Percentiles rank a stretch among this genome's conserved stretches.
phyloP scores from a whole-genome alignment of 768 basidiomycete genomes.

The Ramaria rubella region DNA sequence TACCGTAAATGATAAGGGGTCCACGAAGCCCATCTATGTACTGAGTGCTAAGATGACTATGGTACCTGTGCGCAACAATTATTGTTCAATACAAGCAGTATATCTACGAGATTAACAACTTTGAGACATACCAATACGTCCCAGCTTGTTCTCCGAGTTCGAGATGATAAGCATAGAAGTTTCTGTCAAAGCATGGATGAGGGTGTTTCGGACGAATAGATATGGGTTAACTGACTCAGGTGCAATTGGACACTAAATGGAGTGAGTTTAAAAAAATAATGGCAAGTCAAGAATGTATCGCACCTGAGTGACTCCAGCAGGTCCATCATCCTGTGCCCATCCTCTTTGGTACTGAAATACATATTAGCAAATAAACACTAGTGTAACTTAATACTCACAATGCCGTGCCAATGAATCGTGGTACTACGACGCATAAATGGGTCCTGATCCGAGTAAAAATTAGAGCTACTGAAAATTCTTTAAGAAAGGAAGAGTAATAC shows the following conservation, averaged over 20 bases:
- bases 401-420: slow-evolving; percentile 10
- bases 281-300: not conserved
- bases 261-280: not conserved
- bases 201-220: not conserved
- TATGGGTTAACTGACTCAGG: not conserved
- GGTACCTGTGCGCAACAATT: slow-evolving; percentile 5
- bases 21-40: slow-evolving; percentile 16
- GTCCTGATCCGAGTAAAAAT: not conserved
- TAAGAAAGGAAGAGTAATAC: not conserved
- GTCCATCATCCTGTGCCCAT: slow-evolving; percentile 5
- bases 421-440: slow-evolving; percentile 10
- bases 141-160: slow-evolving; percentile 9
- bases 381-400: not conserved
- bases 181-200: not conserved
- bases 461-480: not conserved
- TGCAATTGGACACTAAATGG: slow-evolving; percentile 7
- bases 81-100: not conserved
- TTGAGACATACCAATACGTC: not conserved
- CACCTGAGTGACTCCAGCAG: slow-evolving; percentile 8
- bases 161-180: slow-evolving; percentile 6
- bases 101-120: not conserved
- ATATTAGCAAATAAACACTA: not conserved
- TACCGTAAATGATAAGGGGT: slow-evolving; percentile 10
- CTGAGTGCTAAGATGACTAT: slow-evolving; percentile 15
- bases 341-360: not conserved